Conservation (phyloP, 805 yeast genomes). For the Yamadazyma scolyti region DNA sequence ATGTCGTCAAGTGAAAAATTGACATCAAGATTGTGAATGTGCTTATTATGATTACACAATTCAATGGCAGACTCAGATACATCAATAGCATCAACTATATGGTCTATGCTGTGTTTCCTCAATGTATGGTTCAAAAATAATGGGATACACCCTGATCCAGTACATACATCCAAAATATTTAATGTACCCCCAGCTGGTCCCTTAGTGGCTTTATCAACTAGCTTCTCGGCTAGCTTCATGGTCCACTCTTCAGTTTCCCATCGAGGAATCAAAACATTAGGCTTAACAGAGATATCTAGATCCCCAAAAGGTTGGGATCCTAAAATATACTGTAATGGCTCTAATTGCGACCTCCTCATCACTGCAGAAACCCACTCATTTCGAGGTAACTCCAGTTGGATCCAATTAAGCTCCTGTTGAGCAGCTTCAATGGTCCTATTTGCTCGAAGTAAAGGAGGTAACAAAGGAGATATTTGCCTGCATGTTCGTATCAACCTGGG, state of each 20-base stretch:
- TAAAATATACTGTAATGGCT: slow-evolving; percentile 82
- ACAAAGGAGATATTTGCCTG: slow-evolving; percentile 16
- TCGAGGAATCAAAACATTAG: slow-evolving; percentile 80
- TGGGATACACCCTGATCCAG: slow-evolving; percentile 89
- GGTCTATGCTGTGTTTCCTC: neutral
- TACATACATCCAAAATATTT: slow-evolving; percentile 64
- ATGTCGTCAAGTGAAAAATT: slow-evolving; percentile 7
- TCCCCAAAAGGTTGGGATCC: slow-evolving; percentile 85
- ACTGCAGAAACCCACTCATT: slow-evolving; percentile 52
- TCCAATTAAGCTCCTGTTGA: slow-evolving; percentile 60
- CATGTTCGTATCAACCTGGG: slow-evolving; percentile 26
- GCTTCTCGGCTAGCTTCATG: slow-evolving; percentile 28
- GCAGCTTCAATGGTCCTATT: slow-evolving; percentile 39
- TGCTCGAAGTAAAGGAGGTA: slow-evolving; percentile 32
- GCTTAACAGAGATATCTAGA: slow-evolving; percentile 54
- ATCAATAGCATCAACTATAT: slow-evolving; percentile 49
- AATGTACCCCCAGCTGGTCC: too few relatives aligned
- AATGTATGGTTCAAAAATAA: slow-evolving; percentile 38
- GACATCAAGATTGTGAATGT: slow-evolving; percentile 5
- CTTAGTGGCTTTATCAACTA: slow-evolving; percentile 1
- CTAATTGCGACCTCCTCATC: slow-evolving; percentile 42
- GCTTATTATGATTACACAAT: slow-evolving; percentile 46
- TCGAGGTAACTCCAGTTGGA: slow-evolving; percentile 51
- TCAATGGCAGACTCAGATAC: slow-evolving; percentile 49
- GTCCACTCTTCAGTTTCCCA: slow-evolving; percentile 97